Evolutionary conservation across 139 green algal species (phyloP).

Genomic region (Spirogloea muscicola): DNA sequence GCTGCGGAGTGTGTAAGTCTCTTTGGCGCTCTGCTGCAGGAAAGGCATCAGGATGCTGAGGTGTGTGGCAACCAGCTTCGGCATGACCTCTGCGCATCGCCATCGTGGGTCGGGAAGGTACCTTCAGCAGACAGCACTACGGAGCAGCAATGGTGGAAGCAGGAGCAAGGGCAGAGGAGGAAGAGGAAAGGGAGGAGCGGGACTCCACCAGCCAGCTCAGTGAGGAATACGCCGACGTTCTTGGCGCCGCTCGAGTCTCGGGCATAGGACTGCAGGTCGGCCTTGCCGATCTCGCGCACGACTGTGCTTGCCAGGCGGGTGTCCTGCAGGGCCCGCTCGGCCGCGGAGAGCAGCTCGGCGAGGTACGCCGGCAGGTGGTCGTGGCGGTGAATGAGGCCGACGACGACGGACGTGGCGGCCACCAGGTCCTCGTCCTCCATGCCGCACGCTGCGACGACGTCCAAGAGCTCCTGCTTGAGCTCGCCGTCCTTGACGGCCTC

Average conservation of each 20-base stretch:
- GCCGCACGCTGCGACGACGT: conserved; percentile 48
- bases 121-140: no score
- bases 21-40: conserved; percentile 66
- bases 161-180: no score
- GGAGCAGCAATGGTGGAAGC: no score
- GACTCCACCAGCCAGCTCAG: no score
- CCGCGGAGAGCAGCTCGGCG: conserved; percentile 56
- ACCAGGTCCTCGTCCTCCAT: conserved; percentile 67
- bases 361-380: conserved; percentile 66
- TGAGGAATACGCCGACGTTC: conserved; percentile 50
- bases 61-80: conserved; percentile 47
- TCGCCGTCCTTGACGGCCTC: conserved; percentile 15
- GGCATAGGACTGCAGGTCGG: conserved; percentile 54
- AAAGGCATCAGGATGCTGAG: conserved; percentile 61
- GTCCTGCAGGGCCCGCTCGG: conserved; percentile 53
- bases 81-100: no score
- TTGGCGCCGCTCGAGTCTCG: conserved; percentile 26
- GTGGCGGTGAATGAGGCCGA: conserved; percentile 65
- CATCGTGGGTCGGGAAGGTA: no score
- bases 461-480: neutral
- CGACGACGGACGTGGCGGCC: conserved; percentile 50
- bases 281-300: conserved; percentile 62
- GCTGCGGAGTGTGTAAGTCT: conserved; percentile 66
- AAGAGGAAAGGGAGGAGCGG: no score
- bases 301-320: conserved; percentile 61